Base-by-base conservation (phyloP, 768 basidiomycete species). In the Hysterangium stoloniferum region DNA sequence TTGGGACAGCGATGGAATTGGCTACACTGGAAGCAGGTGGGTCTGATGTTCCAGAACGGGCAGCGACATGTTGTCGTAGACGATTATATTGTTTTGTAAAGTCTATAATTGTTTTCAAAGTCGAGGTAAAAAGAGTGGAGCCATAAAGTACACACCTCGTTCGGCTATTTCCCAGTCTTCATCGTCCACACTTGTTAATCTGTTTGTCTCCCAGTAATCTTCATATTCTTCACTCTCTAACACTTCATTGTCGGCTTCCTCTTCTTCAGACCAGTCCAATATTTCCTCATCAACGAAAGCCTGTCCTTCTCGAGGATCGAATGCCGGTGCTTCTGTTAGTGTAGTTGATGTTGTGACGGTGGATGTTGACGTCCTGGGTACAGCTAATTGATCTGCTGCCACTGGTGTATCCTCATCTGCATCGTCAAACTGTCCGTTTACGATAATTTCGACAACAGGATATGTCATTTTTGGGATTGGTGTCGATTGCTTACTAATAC, bases 51-150 rank as follows among this genome's bases (percentile, higher is more conserved):
- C 88, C 86, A 15, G 79, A 78, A 32, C 82, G 82, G 4, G 91
- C 85, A 19, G 86, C 87, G 51, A 89, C 83, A 63, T 97, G 90
- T 64, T 97, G 94, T 44, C 86, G 73, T 27, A 98, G 73, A 20
- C 96, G 84, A 68, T 98, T 98, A 68, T 88, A 99, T 60, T 97
- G 93, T 67, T 98, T 98, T 29, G 96, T 98, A 60, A 99, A 97
- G 69, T 99, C 96, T 96, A 24, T 31, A 36, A 13, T 32, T 43
- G 33, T 38, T 25, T 2, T n/a, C n/a, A 37, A 22, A 28, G 17
- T 51, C 43, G 35, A 25, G 40, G 25, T 24, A 52, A 9, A n/a
- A 50, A 44, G 20, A 38, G 41, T n/a, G 25, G 15, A 37, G 44
- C n/a, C 6, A 11, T 42, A 24, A 61, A 74, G 36, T 57, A 84